Evolutionary conservation across 1,139 yeast genomes (phyloP).

Genomic region (Meyerozyma carpophila): DNA sequence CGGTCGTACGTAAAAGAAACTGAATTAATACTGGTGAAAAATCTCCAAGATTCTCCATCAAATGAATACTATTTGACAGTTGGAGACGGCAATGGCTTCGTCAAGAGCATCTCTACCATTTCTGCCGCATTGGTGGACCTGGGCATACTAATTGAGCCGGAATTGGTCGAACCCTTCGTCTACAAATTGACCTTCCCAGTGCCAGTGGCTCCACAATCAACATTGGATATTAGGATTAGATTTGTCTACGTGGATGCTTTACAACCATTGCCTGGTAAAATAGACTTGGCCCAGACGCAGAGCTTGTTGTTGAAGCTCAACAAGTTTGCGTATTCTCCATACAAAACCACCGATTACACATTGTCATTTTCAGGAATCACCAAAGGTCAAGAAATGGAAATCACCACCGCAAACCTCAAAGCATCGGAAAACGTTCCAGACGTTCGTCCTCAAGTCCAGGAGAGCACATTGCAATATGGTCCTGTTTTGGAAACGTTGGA

Average conservation of each 20-base stretch:
- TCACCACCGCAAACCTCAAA: constrained; percentile 13
- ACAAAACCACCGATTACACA: constrained; percentile 49
- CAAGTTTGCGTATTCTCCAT: constrained; percentile 59
- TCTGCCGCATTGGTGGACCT: constrained; percentile 30
- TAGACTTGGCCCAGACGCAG: constrained; percentile 61
- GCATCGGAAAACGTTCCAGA: constrained; percentile 17
- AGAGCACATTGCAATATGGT: constrained; percentile 48
- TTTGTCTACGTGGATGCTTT: constrained; percentile 47
- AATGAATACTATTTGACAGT: constrained; percentile 52
- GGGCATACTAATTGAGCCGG: constrained; percentile 25
- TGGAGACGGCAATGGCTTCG: constrained; percentile 40
- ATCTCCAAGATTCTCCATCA: constrained; percentile 52
- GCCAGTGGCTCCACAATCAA: constrained; percentile 63
- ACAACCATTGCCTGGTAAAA: constrained; percentile 59
- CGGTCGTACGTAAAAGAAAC: constrained; percentile 67
- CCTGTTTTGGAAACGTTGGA: constrained; percentile 39
- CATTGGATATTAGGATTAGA: constrained; percentile 46
- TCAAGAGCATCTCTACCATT: constrained; percentile 44
- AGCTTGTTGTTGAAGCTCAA: constrained; percentile 48
- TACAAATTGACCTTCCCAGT: constrained; percentile 49
- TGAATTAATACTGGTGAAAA: constrained; percentile 50
- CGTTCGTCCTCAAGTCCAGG: constrained; percentile 29
- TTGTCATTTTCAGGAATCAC: constrained; percentile 46
- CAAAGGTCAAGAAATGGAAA: constrained; percentile 44
- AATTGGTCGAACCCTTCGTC: constrained; percentile 23